Evolutionary conservation across 2,329 filamentous ascomycete genomes (phyloP).

Genomic region (Metarhizium sp.): DNA sequence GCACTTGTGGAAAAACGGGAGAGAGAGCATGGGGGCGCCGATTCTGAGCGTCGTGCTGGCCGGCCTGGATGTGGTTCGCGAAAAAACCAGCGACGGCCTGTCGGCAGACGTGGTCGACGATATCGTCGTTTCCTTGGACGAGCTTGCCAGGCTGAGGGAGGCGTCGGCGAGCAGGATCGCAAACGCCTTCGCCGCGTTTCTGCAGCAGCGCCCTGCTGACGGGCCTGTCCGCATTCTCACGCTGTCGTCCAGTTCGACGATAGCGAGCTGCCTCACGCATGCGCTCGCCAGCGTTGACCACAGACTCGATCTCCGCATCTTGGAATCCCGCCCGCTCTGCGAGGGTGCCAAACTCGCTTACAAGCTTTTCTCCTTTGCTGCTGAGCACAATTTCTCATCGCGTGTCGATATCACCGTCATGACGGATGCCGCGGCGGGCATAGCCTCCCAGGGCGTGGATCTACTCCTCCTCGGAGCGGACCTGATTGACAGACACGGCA

Average conservation of each 20-base stretch:
- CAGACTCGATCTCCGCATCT: conserved; percentile 44
- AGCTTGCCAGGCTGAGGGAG: conserved; percentile 12
- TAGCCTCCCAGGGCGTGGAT: conserved; percentile 42
- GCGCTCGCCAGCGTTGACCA: conserved; percentile 22
- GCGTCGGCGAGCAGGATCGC: conserved; percentile 22
- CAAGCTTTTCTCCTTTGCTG: conserved; percentile 27
- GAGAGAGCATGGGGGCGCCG: conserved; percentile 57
- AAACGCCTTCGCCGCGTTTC: conserved; percentile 23
- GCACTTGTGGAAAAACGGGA: conserved; percentile 55
- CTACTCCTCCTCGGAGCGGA: conserved; percentile 57
- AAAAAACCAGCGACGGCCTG: conserved; percentile 9
- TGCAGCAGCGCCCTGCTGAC: conserved; percentile 15
- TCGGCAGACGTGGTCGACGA: conserved; percentile 4
- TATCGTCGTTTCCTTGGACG: conserved; percentile 11
- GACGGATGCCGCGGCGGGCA: conserved; percentile 50
- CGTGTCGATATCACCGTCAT: conserved; percentile 34
- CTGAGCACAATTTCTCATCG: conserved; percentile 22
- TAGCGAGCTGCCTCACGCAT: conserved; percentile 37
- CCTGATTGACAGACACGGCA: conserved; percentile 45
- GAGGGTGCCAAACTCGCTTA: conserved; percentile 52
- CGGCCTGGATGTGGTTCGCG: conserved; percentile 31
- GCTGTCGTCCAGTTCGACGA: conserved; percentile 54
- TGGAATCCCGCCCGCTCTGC: conserved; percentile 59
- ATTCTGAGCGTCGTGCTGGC: conserved; percentile 41
- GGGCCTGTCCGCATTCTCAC: conserved; percentile 42